phyloP scores from a whole-genome alignment of 805 yeast species.

The Kluyveromyces wickerhamii region DNA sequence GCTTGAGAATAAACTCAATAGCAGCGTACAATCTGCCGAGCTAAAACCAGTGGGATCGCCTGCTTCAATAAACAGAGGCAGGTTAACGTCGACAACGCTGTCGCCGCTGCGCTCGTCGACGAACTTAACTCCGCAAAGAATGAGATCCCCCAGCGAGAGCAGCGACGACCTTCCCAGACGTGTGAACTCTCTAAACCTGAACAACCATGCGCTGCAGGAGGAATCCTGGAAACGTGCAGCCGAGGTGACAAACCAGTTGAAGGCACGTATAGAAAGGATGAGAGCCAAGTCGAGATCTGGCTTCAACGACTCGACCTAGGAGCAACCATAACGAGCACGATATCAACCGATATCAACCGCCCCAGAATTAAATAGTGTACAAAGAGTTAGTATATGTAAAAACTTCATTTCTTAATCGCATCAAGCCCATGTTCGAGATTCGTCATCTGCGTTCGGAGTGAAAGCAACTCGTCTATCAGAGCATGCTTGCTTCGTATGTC shows the following conservation, averaged over 20 bases:
- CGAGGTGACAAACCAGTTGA: constrained; percentile 77
- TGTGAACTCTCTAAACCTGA: constrained; percentile 22
- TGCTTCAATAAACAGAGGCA: constrained; percentile 11
- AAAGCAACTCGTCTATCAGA: no score
- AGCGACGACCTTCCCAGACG: constrained; percentile 26
- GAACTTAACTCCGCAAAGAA: constrained; percentile 22
- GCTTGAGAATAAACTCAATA: constrained; percentile 20
- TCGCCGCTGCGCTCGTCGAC: constrained; percentile 4
- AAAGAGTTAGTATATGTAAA: no score
- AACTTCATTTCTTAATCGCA: constrained; percentile 2
- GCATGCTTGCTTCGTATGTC: no score
- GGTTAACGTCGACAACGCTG: constrained; percentile 9
- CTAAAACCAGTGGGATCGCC: no score
- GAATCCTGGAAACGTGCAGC: constrained; percentile 84
- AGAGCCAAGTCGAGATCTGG: constrained; percentile 45
- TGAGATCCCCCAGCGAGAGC: constrained; percentile 30
- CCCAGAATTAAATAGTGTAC: no score
- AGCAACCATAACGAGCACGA: background rate
- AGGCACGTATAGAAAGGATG: constrained; percentile 85
- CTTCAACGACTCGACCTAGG: constrained; percentile 3
- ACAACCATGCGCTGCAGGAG: constrained; percentile 35
- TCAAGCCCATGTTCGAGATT: no score
- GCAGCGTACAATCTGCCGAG: no score
- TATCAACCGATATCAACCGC: no score
- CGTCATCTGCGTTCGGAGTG: no score